Evolutionary conservation across 2,329 filamentous ascomycete genomes (phyloP), one percentile per base, ranked within the genome.

Genomic region (Cryoendolithus antarcticus): DNA sequence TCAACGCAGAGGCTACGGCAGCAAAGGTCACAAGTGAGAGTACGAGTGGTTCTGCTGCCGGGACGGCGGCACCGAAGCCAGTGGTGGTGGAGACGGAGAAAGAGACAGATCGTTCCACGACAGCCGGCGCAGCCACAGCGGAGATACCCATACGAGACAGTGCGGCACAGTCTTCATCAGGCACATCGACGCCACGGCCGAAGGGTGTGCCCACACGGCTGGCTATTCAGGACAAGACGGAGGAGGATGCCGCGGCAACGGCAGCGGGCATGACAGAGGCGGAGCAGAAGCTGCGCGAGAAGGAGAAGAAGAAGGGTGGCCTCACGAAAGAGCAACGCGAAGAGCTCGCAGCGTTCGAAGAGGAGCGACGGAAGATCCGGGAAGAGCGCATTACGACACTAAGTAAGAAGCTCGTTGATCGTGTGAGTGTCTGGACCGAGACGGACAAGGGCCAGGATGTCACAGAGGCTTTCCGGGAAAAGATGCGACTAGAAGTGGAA

Each of bases 391-490:
- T 98, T 19, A 77, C 86, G 44, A 91, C 77, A 5, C 73, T 98
- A 10, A 71, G 78, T 9, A 77, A 78, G 59, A 96, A 96, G 66
- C 74, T 98, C 15, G 66, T 91, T 44, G 86, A 95, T 60, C 82
- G 88, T 42, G 76, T 96, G 56, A 88, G 81, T 48, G 78, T 96
- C 32, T 96, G 88, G 89, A 95, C 91, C 4, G 91, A 98, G 69
- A 95, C 89, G 3, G 91, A 96, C 65, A 93, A 91, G 66, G 76
- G 81, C 34, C 45, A 64, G 9, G 86, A 93, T 51, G 85, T 95
- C 43, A 96, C 89, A 28, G 68, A 67, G 42, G 84, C 91, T 0
- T 98, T 96, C 69, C 80, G 88, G 60, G 85, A 89, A 59, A 95
- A 98, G 74, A 95, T 84, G 50, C 76, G 80, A 31, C 77, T 96